Conservation (phyloP, 2,329 filamentous ascomycete genomes). For the Colletotrichum liriopes region DNA sequence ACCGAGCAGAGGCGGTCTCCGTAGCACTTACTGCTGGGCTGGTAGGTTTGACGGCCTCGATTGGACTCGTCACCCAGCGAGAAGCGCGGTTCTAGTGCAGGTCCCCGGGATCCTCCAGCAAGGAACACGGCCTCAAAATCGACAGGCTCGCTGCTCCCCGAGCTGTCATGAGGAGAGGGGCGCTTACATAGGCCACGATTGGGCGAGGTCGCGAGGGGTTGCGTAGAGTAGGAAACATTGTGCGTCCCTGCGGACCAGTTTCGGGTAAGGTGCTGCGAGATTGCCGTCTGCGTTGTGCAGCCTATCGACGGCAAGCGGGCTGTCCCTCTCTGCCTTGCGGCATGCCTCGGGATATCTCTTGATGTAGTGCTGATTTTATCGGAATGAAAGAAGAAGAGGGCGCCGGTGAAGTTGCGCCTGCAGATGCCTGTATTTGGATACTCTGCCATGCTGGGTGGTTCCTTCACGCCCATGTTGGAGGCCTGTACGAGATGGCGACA, state of each 20-base stretch:
- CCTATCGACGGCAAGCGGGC: neutral
- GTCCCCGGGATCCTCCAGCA: conserved; percentile 29
- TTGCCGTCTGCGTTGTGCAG: conserved; percentile 11
- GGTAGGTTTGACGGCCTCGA: neutral
- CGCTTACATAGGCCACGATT: conserved; percentile 15
- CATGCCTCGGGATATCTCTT: conserved; percentile 12
- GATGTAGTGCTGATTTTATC: conserved; percentile 3
- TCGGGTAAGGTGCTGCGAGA: conserved; percentile 30
- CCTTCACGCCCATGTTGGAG: neutral
- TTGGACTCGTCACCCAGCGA: conserved; percentile 12
- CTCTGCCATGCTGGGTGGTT: neutral
- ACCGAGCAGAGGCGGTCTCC: neutral
- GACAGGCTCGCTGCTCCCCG: neutral
- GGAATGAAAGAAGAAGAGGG: conserved; percentile 13
- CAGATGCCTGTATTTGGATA: neutral
- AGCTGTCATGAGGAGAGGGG: neutral
- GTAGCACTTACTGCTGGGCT: neutral
- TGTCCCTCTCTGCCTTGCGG: conserved; percentile 23
- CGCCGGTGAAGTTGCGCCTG: conserved; percentile 10
- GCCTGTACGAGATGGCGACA: neutral
- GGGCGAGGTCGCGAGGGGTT: conserved; percentile 19
- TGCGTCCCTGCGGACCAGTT: conserved; percentile 19
- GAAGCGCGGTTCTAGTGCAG: conserved; percentile 33
- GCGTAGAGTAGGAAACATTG: conserved; percentile 19
- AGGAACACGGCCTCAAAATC: conserved; percentile 24